Conservation (phyloP, 352 stramenopile genomes). For the Plasmopara muralis region DNA sequence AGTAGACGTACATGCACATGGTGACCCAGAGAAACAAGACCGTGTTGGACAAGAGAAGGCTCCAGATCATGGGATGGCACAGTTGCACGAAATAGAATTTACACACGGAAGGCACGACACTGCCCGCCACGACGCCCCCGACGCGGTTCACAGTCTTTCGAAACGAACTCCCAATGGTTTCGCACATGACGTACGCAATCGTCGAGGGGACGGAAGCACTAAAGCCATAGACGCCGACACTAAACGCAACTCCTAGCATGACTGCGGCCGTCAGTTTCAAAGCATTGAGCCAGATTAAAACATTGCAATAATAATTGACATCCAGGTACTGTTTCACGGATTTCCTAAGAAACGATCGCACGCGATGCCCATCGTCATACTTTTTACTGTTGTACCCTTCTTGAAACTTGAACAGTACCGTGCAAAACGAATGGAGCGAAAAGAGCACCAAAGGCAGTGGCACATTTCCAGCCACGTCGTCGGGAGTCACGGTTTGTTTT, state of each 20-base stretch:
- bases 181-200: slow-evolving; percentile 64
- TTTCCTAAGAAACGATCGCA: slow-evolving; percentile 39
- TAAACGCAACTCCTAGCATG: slow-evolving; percentile 43
- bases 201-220: slow-evolving; percentile 46
- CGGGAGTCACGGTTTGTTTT: no score
- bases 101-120: slow-evolving; percentile 37
- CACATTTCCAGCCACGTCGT: no score
- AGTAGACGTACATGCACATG: slow-evolving; percentile 63
- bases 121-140: slow-evolving; percentile 63
- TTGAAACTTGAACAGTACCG: slow-evolving; percentile 65
- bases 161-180: slow-evolving; percentile 66
- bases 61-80: neutral
- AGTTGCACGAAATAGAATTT: no score
- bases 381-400: slow-evolving; percentile 54
- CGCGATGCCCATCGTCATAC: slow-evolving; percentile 40
- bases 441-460: slow-evolving; percentile 24
- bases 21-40: slow-evolving; percentile 49
- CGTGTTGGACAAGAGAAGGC: slow-evolving; percentile 34
- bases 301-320: no score
- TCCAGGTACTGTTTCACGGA: slow-evolving; percentile 13
- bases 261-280: slow-evolving; percentile 21
- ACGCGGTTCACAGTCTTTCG: slow-evolving; percentile 72
- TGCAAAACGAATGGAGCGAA: slow-evolving; percentile 75
- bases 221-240: slow-evolving; percentile 63
- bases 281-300: slow-evolving; percentile 41